Evolutionary conservation across 2,329 filamentous ascomycete genomes (phyloP), one percentile per base, ranked within the genome.

Genomic region (Sphaerulina vaccinii): DNA sequence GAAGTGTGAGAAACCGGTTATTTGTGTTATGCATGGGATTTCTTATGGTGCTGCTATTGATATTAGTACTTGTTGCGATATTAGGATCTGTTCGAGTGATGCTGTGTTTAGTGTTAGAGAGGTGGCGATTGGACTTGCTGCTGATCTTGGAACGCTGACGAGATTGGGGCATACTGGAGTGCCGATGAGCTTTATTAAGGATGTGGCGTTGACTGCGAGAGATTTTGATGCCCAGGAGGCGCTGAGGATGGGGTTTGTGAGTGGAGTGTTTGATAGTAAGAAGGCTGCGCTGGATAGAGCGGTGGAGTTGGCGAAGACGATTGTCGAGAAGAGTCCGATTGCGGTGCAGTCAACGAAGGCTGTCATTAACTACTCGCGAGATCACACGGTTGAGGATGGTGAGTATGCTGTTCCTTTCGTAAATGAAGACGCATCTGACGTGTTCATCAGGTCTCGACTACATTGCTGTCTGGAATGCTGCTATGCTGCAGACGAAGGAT

Each of bases 261-360:
- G 81, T 65, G 76, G 79, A 36, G 84, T 90, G 23, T 77, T 79
- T 52, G 77, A 79, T 37, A 75, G 92, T 73, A 76, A 75, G 19
- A 79, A 78, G 38, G 80, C 85, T 1, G 52, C 56, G 18, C 67
- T 95, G 23, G 72, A 73, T 33, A 79, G 79, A 24, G 90, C 79
- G 0, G 40, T 91, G 55, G 75, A 81, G 55, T 65, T 87, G 63
- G 89, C 87, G 0, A 71, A 66, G 9, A 63, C 84, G 63, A 81
- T 96, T 54, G 86, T 88, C 24, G 75, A 70, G n/a, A 96, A 96
- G 79, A 93, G 87, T 65, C 92, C 92, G 0, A 84, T 97, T 18
- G 90, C 90, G 1, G 87, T 92, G 58, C 83, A 90, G 73, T 86
- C 88, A 7, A 95, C 90, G 4, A 95, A 95, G 75, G 87, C 92